phyloP scores from a whole-genome alignment of 2,329 filamentous ascomycete genomes.

The Colletotrichum truncatum region DNA sequence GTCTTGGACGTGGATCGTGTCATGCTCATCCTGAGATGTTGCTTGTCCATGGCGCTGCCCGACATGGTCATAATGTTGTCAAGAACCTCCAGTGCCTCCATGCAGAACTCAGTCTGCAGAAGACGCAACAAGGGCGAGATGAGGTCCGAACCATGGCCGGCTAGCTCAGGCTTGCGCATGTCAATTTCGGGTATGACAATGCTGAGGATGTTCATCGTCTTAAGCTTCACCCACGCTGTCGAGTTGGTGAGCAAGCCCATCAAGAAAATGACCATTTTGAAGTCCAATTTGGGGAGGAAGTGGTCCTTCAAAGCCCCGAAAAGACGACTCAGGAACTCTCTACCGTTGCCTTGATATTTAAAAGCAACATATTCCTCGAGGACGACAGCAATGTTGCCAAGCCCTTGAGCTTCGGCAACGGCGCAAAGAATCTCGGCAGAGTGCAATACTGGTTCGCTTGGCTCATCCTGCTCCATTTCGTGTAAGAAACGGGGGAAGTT shows the following conservation, averaged over 20 bases:
- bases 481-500: constrained; percentile 89
- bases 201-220: constrained; percentile 90
- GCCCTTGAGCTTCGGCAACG: constrained; percentile 78
- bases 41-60: constrained; percentile 89
- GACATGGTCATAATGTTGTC: constrained; percentile 97
- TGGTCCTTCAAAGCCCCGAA: constrained; percentile 78
- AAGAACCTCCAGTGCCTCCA: constrained; percentile 88
- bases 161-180: constrained; percentile 90
- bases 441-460: constrained; percentile 64
- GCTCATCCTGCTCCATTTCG: constrained; percentile 73
- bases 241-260: constrained; percentile 93
- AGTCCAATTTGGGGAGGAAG: constrained; percentile 85
- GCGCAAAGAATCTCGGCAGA: constrained; percentile 76
- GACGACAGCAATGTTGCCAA: constrained; percentile 72
- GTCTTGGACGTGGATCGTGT: constrained; percentile 85
- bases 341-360: constrained; percentile 68
- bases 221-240: constrained; percentile 87
- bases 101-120: constrained; percentile 92
- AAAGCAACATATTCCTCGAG: constrained; percentile 76
- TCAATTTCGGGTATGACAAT: constrained; percentile 89
- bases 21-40: constrained; percentile 98
- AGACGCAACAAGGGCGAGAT: constrained; percentile 92
- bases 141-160: constrained; percentile 90
- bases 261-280: constrained; percentile 86
- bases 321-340: constrained; percentile 80